These are phyloP conservation scores for Leccinellum luteum DNA, from an alignment of 768 basidiomycete species.

Conservation along the genomic window DNA sequence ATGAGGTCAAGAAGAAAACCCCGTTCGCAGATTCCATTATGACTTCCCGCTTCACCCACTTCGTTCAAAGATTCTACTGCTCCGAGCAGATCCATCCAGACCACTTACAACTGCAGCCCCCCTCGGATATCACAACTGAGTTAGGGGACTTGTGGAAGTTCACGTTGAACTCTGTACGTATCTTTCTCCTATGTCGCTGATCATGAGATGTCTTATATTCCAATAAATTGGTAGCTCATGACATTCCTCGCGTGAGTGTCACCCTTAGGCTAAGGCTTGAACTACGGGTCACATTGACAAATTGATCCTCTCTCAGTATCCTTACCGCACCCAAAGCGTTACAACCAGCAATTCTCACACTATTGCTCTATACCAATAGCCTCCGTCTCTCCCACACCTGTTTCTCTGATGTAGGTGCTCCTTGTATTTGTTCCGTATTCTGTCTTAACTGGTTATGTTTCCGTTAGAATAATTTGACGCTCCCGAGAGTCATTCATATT, in stretches of 20 bases:
- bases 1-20: too few species aligned
- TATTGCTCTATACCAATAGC: slow-evolving; percentile 25
- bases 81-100: not conserved
- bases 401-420: slow-evolving; percentile 7
- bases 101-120: not conserved
- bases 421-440: not conserved
- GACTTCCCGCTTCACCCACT: not conserved
- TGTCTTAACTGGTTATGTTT: not conserved
- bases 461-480: slow-evolving; percentile 2
- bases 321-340: slow-evolving; percentile 9
- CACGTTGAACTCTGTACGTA: slow-evolving; percentile 12
- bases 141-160: slow-evolving; percentile 16
- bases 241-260: slow-evolving; percentile 14
- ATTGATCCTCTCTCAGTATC: slow-evolving; percentile 2
- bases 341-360: slow-evolving; percentile 5
- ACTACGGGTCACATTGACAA: not conserved
- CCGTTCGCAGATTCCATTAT: too few species aligned
- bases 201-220: not conserved
- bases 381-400: not conserved
- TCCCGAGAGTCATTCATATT: slow-evolving; percentile 14
- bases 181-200: not conserved
- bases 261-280: too few species aligned
- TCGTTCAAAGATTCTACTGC: not conserved
- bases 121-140: slow-evolving; percentile 1
- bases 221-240: slow-evolving; percentile 12